Evolutionary conservation across 2,329 filamentous ascomycete genomes (phyloP).

Genomic region (Chaetomium sp.): DNA sequence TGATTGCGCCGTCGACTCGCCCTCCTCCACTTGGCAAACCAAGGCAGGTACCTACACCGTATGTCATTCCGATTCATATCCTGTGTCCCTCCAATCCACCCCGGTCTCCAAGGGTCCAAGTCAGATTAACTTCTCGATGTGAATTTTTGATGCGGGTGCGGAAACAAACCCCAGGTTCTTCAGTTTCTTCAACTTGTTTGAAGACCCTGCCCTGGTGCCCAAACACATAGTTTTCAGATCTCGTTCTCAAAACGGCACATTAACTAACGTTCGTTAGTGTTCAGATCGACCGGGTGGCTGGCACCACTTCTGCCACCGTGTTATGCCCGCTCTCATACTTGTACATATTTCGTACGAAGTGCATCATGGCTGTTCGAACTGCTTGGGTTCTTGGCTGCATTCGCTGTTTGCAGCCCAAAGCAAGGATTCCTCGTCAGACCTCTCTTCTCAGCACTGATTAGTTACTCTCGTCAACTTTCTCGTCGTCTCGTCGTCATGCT

Average conservation of each 20-base stretch:
- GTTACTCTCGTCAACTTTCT: background rate
- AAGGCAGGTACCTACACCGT: no score
- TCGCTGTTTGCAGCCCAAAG: background rate
- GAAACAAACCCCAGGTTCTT: background rate
- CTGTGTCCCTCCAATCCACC: slow-evolving; percentile 9
- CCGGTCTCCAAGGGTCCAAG: slow-evolving; percentile 13
- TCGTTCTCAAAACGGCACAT: slow-evolving; percentile 10
- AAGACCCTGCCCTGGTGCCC: background rate
- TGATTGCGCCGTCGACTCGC: slow-evolving; percentile 19
- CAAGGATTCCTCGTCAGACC: background rate
- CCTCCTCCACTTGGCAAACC: slow-evolving; percentile 21
- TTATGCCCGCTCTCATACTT: slow-evolving; percentile 15
- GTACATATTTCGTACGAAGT: no score
- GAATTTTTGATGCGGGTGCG: background rate
- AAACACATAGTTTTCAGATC: background rate
- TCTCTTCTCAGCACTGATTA: background rate
- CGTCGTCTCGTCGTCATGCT: slow-evolving; percentile 5
- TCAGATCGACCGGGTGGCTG: background rate
- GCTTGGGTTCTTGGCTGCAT: slow-evolving; percentile 17
- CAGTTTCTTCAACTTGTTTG: background rate
- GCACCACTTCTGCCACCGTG: slow-evolving; percentile 24
- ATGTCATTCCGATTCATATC: slow-evolving; percentile 10
- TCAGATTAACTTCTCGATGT: background rate
- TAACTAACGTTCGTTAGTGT: background rate
- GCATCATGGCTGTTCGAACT: slow-evolving; percentile 9